A percentile compares a stretch with the other conserved stretches of the same genome.
phyloP scores from a whole-genome alignment of 108 stramenopile species.

The Seminavis robusta region DNA sequence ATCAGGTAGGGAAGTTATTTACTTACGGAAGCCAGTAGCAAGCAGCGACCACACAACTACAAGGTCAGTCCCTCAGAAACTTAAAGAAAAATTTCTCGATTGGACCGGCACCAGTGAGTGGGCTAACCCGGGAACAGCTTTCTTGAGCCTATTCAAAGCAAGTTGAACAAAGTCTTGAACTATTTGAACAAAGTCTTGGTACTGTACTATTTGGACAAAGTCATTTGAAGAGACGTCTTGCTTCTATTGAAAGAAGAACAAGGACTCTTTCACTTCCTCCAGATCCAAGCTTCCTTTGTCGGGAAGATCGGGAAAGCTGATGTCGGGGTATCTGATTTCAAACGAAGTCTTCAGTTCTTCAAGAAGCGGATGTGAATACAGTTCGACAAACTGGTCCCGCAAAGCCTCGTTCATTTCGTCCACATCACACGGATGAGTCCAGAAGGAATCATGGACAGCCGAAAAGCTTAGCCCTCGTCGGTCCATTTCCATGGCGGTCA shows the following conservation, averaged over 20 bases:
- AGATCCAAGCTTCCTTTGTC: conserved; percentile 88
- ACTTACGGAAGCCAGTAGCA: no score
- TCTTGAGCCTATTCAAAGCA: no score
- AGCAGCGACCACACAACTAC: no score
- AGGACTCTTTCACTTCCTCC: conserved; percentile 84
- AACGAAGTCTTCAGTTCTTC: conserved; percentile 74
- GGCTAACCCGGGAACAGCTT: no score
- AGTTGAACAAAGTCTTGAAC: no score
- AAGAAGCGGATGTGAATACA: conserved; percentile 91
- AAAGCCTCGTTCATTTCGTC: conserved; percentile 93
- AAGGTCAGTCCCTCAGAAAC: no score
- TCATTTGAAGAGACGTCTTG: background rate
- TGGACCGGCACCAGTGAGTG: no score
- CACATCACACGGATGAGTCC: conserved; percentile 97
- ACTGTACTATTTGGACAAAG: background rate
- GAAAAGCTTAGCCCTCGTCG: conserved; percentile 88
- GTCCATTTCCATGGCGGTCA: conserved; percentile 97
- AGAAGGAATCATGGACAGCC: conserved; percentile 99
- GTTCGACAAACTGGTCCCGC: conserved; percentile 91
- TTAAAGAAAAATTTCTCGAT: no score
- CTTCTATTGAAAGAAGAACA: conserved; percentile 97
- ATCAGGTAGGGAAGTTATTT: no score
- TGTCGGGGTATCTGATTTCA: conserved; percentile 89
- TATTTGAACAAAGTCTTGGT: no score
- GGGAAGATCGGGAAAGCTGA: conserved; percentile 92